Conservation (phyloP, 177 flowering plant species). For the Vitis hybrid region DNA sequence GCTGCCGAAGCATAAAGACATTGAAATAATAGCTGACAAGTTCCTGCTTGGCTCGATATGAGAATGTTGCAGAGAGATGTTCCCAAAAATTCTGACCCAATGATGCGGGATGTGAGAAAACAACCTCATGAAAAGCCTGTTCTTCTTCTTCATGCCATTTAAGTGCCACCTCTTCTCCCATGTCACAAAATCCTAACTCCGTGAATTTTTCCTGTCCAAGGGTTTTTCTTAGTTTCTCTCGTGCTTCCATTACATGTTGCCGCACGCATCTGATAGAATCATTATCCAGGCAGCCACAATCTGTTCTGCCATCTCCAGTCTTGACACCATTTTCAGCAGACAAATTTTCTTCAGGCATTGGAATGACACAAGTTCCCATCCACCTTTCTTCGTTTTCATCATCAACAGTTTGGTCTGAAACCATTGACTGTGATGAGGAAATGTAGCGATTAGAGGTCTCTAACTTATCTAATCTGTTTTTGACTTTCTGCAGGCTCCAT, state of each 20-base stretch:
- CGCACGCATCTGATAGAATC: slow-evolving; percentile 31
- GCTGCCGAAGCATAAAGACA: slow-evolving; percentile 32
- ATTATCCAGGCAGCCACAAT: slow-evolving; percentile 25
- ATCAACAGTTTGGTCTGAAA: not conserved
- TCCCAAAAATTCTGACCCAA: slow-evolving; percentile 28
- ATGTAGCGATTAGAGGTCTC: not conserved
- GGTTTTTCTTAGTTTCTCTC: slow-evolving; percentile 17
- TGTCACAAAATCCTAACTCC: slow-evolving; percentile 27
- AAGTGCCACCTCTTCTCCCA: slow-evolving; percentile 29
- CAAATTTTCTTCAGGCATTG: slow-evolving; percentile 14
- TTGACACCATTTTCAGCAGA: not conserved
- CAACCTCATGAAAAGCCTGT: slow-evolving; percentile 22
- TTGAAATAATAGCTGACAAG: slow-evolving; percentile 38
- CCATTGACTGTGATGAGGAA: not conserved
- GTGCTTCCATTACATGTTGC: slow-evolving; percentile 30
- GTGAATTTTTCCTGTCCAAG: slow-evolving; percentile 22
- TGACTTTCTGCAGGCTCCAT: not conserved
- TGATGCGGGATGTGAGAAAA: slow-evolving; percentile 23
- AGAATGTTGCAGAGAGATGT: slow-evolving; percentile 19
- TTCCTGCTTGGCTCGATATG: slow-evolving; percentile 23
- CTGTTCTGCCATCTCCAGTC: slow-evolving; percentile 17
- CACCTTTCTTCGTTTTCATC: not conserved
- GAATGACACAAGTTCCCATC: slow-evolving; percentile 22
- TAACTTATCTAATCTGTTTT: not conserved
- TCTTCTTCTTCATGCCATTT: slow-evolving; percentile 35